Conservation (phyloP, 441 rosid species). For the Aleurites moluccanus region DNA sequence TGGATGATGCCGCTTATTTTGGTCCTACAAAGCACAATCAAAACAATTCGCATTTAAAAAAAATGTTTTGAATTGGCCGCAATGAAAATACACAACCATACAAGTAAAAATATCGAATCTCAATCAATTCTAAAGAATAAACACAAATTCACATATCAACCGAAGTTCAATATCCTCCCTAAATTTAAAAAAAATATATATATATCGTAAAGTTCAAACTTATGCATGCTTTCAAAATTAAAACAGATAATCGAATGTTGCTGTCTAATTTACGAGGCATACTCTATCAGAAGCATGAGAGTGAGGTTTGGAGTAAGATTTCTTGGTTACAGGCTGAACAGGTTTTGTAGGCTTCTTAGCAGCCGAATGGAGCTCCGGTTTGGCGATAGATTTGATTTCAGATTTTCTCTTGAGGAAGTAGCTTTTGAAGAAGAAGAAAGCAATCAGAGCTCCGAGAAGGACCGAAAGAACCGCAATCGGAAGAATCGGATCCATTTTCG, state of each 20-base stretch:
- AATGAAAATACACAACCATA: too few species aligned
- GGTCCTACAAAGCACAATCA: conserved; percentile 55
- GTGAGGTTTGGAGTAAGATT: conserved; percentile 59
- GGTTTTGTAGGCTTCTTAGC: conserved; percentile 56
- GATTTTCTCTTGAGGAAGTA: conserved; percentile 75
- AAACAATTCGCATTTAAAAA: neutral
- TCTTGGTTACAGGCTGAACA: conserved; percentile 44
- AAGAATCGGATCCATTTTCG: conserved; percentile 62
- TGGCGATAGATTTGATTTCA: conserved; percentile 67
- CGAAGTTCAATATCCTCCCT: neutral
- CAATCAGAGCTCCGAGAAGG: conserved; percentile 64
- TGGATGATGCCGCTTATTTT: conserved; percentile 76
- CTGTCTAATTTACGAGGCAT: neutral
- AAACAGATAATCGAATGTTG: neutral
- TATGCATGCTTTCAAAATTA: neutral
- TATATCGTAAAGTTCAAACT: neutral
- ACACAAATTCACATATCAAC: neutral
- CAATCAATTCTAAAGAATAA: too few species aligned
- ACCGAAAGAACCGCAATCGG: conserved; percentile 47
- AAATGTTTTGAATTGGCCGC: neutral
- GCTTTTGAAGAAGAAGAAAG: conserved; percentile 66
- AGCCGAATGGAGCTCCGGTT: conserved; percentile 58
- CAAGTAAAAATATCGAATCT: too few species aligned
- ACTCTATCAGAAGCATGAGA: conserved; percentile 80
- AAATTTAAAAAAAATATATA: neutral